Evolutionary conservation across 257 asterid species (phyloP), one percentile per base, ranked within the genome.

Genomic region (Linaria vulgaris): DNA sequence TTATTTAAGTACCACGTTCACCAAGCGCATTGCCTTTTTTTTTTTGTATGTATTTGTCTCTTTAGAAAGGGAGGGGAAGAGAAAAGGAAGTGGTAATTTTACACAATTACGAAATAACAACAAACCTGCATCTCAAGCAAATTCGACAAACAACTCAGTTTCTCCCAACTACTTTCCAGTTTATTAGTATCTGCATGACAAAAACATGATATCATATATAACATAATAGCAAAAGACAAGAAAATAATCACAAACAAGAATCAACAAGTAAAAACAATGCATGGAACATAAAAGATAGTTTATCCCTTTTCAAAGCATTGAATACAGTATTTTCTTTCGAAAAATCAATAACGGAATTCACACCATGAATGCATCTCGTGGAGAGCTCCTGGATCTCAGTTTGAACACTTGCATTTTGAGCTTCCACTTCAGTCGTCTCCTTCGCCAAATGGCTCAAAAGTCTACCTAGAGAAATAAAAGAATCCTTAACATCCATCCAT

Each of bases 121-220:
- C 73, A 44, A 69, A 84, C 98, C 95, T 81, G 89, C 39, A 83
- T 74, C 73, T 81, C 91, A 39, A 74, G 70, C 63, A 76, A 78
- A 19, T 79, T 84, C 80, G 85, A 69, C 9, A 80, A 72, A 72
- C 85, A 76, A 52, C 78, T 69, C 65, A 91, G 51, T 50, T 78
- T 87, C 75, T 86, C 92, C 69, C 85, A 69, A 74, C 82, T 86
- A 70, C 74, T 25, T 58, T 79, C 95, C 79, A 86, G 63, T 62
- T 69, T 68, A 58, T 61, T 71, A 60, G 76, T 76, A 68, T 87
- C 96, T 88, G 84, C 66, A 76, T 48, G 34, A 17, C 9, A 46
- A 52, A 52, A 64, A 56, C 3, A 61, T 48, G 48, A 27, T 37
- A 56, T 27, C 24, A 21, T 20, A 10, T 1, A 22, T 15, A 19